These are phyloP conservation scores for Albatrellus ellisii DNA, from an alignment of 768 basidiomycete genomes.

Conservation along the genomic window DNA sequence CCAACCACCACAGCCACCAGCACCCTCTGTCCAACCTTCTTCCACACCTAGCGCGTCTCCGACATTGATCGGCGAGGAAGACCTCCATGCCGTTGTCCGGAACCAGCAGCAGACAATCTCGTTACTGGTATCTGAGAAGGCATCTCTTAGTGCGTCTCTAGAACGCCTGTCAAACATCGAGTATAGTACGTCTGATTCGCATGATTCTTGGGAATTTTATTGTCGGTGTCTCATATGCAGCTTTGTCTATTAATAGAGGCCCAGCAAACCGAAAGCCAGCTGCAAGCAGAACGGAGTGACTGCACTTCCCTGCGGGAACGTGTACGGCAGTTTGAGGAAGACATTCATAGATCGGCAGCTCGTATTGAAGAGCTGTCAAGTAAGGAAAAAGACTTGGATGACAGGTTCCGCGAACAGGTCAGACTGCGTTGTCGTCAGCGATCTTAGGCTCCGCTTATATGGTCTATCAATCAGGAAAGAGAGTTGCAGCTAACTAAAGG, in stretches of 20 bases:
- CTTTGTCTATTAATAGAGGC: conserved; percentile 11
- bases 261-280: conserved; percentile 14
- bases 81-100: conserved; percentile 25
- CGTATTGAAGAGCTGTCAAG: conserved; percentile 29
- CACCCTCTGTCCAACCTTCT: conserved; percentile 12
- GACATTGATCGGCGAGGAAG: conserved; percentile 12
- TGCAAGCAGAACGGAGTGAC: conserved; percentile 14
- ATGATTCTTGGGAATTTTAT: not conserved
- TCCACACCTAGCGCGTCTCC: conserved; percentile 7
- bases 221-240: not conserved
- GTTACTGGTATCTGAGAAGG: conserved; percentile 44
- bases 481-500: conserved; percentile 55
- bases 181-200: conserved; percentile 30
- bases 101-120: conserved; percentile 66
- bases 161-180: conserved; percentile 48
- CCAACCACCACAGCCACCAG: conserved; percentile 24
- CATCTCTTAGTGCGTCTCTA: conserved; percentile 27
- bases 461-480: conserved; percentile 42
- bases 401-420: conserved; percentile 39
- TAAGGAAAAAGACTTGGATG: conserved; percentile 42
- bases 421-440: not conserved
- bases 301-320: conserved; percentile 16
- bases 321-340: conserved; percentile 29
- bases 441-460: not conserved
- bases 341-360: conserved; percentile 24